Conservation (phyloP, 352 stramenopile genomes). For the Pythium guiyangense region DNA sequence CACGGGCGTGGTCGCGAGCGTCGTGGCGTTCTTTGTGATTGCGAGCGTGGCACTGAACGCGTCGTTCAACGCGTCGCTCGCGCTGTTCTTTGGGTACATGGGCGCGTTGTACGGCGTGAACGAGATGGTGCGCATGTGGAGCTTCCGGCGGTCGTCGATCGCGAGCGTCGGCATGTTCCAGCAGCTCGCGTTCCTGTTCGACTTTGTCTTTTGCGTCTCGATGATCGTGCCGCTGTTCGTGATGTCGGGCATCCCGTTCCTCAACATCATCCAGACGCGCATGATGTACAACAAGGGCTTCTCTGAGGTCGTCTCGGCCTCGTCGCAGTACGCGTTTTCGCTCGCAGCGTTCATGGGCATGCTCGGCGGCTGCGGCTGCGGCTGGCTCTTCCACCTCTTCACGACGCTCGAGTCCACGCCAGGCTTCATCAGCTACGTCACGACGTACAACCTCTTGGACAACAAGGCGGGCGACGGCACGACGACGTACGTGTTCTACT, state of each 20-base stretch:
- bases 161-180: slow-evolving; percentile 63
- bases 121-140: slow-evolving; percentile 84
- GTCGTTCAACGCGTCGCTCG: slow-evolving; percentile 29
- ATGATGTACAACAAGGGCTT: slow-evolving; percentile 92
- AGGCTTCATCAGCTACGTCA: slow-evolving; percentile 74
- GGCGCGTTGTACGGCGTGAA: slow-evolving; percentile 75
- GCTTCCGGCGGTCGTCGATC: slow-evolving; percentile 64
- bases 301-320: slow-evolving; percentile 81
- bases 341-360: slow-evolving; percentile 78
- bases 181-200: slow-evolving; percentile 82
- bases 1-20: slow-evolving; percentile 25
- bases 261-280: slow-evolving; percentile 85
- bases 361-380: slow-evolving; percentile 58
- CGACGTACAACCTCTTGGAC: slow-evolving; percentile 65
- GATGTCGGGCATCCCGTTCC: slow-evolving; percentile 79
- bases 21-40: slow-evolving; percentile 48
- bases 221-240: slow-evolving; percentile 77
- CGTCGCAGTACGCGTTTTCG: slow-evolving; percentile 84
- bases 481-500: slow-evolving; percentile 73
- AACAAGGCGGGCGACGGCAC: slow-evolving; percentile 53
- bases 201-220: slow-evolving; percentile 72
- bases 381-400: slow-evolving; percentile 81
- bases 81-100: slow-evolving; percentile 82
- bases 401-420: slow-evolving; percentile 65
- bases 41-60: slow-evolving; percentile 32